Base-by-base conservation (phyloP, 768 basidiomycete genomes). In the Hericium rajendrae region DNA sequence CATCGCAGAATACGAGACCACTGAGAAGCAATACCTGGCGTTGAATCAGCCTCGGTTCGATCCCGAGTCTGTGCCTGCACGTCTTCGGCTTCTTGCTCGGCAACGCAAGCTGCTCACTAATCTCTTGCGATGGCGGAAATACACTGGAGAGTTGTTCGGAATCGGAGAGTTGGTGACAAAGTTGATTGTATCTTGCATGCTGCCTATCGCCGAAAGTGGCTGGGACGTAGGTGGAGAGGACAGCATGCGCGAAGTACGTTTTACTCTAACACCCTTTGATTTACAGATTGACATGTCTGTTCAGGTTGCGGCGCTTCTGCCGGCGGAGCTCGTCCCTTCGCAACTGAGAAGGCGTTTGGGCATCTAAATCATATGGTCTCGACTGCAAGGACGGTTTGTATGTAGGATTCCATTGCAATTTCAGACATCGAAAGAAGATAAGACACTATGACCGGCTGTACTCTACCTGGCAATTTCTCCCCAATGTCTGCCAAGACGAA, bases 191-290 rank as follows among this genome's bases (percentile, higher is more conserved):
- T 73, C 77, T 18, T 78, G 78, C 59, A 76, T 94, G 46, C 64
- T 86, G 52, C 81, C 79, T 5, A 74, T 89, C 32, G 85, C 91
- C 5, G 78, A 82, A 59, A 78, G 76, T 56, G 88, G 87, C 9
- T 97, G 93, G 94, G 90, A 91, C 46, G 86, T 90, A 39, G 92
- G 94, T 11, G 91, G 91, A 2, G 78, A 85, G 68, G 81, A 81
- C 40, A 71, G 80, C 58, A 73, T 80, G 57, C 73, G 71, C 28
- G 81, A 80, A 79, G 90, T 90, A 59, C 61, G 73, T 67, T 41
- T 52, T 54, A 40, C 50, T 22, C 24, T 39, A 18, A 39, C n/a
- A 24, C 26, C 38, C 37, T 26, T 13, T 16, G 13, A 38, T 48
- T 49, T 55, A 50, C 37, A 53, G 6, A n/a, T 57, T 65, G 51